Evolutionary conservation across 2,329 filamentous ascomycete species (phyloP).

Genomic region (Neoascochyta sp.): DNA sequence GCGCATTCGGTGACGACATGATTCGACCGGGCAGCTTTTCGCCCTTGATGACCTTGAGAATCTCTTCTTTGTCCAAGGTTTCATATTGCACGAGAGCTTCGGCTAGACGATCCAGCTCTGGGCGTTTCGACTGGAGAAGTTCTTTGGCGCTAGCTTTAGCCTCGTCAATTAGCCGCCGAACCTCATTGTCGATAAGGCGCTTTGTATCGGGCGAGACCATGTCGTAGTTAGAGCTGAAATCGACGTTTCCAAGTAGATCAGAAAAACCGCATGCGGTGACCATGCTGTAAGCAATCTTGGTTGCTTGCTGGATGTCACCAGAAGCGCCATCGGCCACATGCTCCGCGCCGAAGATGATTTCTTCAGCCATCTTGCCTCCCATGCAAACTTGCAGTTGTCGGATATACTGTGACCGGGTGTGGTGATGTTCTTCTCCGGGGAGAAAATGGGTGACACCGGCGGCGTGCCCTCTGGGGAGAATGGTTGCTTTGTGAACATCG

Average conservation of each 20-base stretch:
- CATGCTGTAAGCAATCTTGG: conserved; percentile 78
- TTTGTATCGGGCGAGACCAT: conserved; percentile 82
- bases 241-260: conserved; percentile 79
- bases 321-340: conserved; percentile 87
- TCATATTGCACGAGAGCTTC: conserved; percentile 92
- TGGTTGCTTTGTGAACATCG: conserved; percentile 93
- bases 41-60: conserved; percentile 82
- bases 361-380: conserved; percentile 85
- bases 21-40: conserved; percentile 73
- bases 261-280: conserved; percentile 91
- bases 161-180: conserved; percentile 78
- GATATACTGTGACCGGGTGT: conserved; percentile 78
- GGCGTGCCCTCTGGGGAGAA: conserved; percentile 82
- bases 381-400: conserved; percentile 75
- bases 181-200: conserved; percentile 80
- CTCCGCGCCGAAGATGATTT: conserved; percentile 86
- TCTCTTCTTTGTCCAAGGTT: conserved; percentile 83
- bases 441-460: conserved; percentile 85
- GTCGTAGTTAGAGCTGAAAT: conserved; percentile 76
- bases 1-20: conserved; percentile 53
- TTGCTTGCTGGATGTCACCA: conserved; percentile 77
- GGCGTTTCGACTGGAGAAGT: conserved; percentile 69
- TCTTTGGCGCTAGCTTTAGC: conserved; percentile 69
- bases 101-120: conserved; percentile 82
- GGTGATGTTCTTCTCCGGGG: conserved; percentile 80